Evolutionary conservation across 345 rosid genomes (phyloP).

Genomic region (Melastoma malabathricum): DNA sequence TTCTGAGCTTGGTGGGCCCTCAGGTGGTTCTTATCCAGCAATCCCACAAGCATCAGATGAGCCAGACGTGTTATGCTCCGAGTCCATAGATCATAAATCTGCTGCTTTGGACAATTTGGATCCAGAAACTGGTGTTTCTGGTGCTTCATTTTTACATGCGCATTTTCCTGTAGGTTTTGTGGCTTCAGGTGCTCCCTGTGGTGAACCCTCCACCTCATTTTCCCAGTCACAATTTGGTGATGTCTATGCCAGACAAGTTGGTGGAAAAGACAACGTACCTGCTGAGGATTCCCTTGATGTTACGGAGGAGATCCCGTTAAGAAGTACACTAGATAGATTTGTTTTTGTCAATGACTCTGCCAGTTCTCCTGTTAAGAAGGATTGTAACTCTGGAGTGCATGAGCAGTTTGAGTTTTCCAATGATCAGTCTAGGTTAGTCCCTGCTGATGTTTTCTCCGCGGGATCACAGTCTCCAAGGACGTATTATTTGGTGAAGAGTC

Average conservation of each 20-base stretch:
- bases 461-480: conserved; percentile 22
- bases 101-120: no score
- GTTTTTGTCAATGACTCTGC: conserved; percentile 28
- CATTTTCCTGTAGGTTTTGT: conserved; percentile 33
- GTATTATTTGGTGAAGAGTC: conserved; percentile 27
- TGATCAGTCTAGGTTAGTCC: conserved; percentile 52
- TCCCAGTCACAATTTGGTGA: conserved; percentile 21
- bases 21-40: conserved; percentile 11
- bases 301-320: conserved; percentile 30
- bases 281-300: conserved; percentile 23
- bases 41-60: no score
- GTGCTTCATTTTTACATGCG: conserved; percentile 17
- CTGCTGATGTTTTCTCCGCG: conserved; percentile 41
- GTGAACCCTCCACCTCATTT: conserved; percentile 23
- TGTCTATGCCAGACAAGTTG: conserved; percentile 17
- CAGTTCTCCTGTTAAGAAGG: conserved; percentile 29
- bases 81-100: no score
- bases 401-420: conserved; percentile 33
- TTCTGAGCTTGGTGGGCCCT: conserved; percentile 21
- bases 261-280: conserved; percentile 28
- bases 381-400: conserved; percentile 21
- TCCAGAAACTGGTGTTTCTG: no score
- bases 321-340: conserved; percentile 27
- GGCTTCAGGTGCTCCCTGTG: conserved; percentile 26
- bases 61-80: no score